phyloP scores from a whole-genome alignment of 192 early-diverging fungal species.

The Dissophora ornata region DNA sequence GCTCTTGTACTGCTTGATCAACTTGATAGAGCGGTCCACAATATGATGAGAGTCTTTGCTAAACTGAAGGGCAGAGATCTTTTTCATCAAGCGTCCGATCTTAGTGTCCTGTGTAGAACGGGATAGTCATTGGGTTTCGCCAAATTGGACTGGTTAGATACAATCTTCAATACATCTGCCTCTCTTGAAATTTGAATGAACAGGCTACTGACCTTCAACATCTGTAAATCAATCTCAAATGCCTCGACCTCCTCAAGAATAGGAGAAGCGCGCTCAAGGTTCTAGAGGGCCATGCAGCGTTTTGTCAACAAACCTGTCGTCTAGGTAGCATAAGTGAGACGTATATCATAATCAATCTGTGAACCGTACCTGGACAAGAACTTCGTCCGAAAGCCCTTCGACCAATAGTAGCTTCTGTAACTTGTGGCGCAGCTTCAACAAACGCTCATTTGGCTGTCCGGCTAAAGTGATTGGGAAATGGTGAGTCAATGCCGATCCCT shows the following conservation, averaged over 20 bases:
- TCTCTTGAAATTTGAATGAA: too few relatives aligned
- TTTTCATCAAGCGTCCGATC: constrained; percentile 59
- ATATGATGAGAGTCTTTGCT: constrained; percentile 50
- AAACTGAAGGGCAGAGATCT: constrained; percentile 48
- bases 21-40: constrained; percentile 43
- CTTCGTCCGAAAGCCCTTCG: constrained; percentile 46
- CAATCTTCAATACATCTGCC: too few relatives aligned
- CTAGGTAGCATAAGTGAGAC: too few relatives aligned
- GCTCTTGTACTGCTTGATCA: constrained; percentile 56
- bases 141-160: too few relatives aligned
- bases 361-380: constrained; percentile 33
- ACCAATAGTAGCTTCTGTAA: constrained; percentile 54
- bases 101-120: constrained; percentile 47
- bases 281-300: too few relatives aligned
- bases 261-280: constrained; percentile 41
- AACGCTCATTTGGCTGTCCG: constrained; percentile 45
- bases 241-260: constrained; percentile 58
- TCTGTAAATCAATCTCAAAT: constrained; percentile 52
- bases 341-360: too few relatives aligned
- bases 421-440: constrained; percentile 56
- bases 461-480: too few relatives aligned
- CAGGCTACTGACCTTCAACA: constrained; percentile 54
- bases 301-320: too few relatives aligned
- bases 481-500: too few relatives aligned
- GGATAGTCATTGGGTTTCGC: too few relatives aligned